These are phyloP conservation scores for Backusella circina DNA, from an alignment of 192 early-diverging fungal species.

Conservation along the genomic window DNA sequence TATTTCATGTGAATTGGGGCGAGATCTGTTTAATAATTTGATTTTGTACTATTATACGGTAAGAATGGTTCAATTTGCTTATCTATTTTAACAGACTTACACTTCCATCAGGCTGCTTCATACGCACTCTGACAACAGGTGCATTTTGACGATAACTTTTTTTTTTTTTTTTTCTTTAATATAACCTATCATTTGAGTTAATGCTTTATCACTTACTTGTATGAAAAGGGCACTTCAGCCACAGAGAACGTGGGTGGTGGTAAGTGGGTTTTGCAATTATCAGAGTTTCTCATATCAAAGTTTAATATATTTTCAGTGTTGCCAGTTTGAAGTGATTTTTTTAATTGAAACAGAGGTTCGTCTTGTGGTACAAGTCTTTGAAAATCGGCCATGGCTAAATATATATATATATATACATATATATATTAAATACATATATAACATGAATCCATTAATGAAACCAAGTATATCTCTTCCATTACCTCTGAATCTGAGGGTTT, in stretches of 20 bases:
- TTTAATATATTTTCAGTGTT: slow-evolving; percentile 43
- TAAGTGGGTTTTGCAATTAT: slow-evolving; percentile 38
- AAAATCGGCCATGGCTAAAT: slow-evolving; percentile 44
- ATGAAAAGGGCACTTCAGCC: slow-evolving; percentile 48
- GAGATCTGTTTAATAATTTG: slow-evolving; percentile 29
- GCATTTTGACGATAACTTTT: slow-evolving; percentile 50
- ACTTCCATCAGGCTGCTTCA: slow-evolving; percentile 36
- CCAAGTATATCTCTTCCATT: neutral
- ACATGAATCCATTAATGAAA: no score
- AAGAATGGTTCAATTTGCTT: neutral
- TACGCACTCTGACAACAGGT: slow-evolving; percentile 44
- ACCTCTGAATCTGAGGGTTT: slow-evolving; percentile 66
- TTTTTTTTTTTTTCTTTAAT: neutral
- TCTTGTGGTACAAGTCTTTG: slow-evolving; percentile 48
- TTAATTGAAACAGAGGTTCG: slow-evolving; percentile 44
- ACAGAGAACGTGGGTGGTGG: slow-evolving; percentile 58
- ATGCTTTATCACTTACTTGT: slow-evolving; percentile 36
- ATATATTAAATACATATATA: no score
- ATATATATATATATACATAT: neutral
- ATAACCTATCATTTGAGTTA: neutral
- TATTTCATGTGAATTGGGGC: slow-evolving; percentile 1
- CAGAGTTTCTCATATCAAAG: slow-evolving; percentile 28
- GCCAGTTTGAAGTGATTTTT: slow-evolving; percentile 37
- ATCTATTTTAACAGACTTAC: slow-evolving; percentile 16
- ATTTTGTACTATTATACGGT: slow-evolving; percentile 8